Evolutionary conservation across 2,329 filamentous ascomycete species (phyloP).

Genomic region (Chaetomium globosum): DNA sequence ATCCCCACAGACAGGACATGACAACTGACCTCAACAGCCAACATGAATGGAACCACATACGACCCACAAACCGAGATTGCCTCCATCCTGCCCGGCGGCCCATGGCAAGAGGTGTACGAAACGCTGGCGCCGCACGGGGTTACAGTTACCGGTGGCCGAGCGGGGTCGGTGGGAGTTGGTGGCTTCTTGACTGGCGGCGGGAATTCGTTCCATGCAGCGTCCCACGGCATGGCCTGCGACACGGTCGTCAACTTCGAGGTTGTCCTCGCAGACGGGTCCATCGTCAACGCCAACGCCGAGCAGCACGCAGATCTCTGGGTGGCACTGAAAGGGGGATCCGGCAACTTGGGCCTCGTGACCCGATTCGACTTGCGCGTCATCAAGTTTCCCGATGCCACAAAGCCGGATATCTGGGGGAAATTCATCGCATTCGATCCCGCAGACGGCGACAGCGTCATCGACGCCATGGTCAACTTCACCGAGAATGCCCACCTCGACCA

Average conservation of each 20-base stretch:
- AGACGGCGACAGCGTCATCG: background rate
- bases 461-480: slow-evolving; percentile 7
- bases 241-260: slow-evolving; percentile 1
- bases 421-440: background rate
- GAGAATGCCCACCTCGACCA: background rate
- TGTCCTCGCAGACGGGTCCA: background rate
- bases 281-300: slow-evolving; percentile 1
- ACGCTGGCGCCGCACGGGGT: slow-evolving; percentile 1
- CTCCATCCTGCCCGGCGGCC: background rate
- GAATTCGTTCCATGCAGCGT: background rate
- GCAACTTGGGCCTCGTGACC: slow-evolving; percentile 3
- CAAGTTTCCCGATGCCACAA: background rate
- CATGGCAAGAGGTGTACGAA: slow-evolving; percentile 6
- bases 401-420: background rate
- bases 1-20: background rate
- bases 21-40: background rate
- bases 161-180: background rate
- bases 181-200: slow-evolving; percentile 1
- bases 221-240: slow-evolving; percentile 1
- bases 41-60: slow-evolving; percentile 5
- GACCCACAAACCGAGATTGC: background rate
- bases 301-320: slow-evolving; percentile 3
- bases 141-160: slow-evolving; percentile 3
- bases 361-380: slow-evolving; percentile 1
- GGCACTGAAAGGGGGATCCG: background rate